These are phyloP conservation scores for Aspergillus sp. DNA, from an alignment of 2,329 filamentous ascomycete species.

Conservation along the genomic window DNA sequence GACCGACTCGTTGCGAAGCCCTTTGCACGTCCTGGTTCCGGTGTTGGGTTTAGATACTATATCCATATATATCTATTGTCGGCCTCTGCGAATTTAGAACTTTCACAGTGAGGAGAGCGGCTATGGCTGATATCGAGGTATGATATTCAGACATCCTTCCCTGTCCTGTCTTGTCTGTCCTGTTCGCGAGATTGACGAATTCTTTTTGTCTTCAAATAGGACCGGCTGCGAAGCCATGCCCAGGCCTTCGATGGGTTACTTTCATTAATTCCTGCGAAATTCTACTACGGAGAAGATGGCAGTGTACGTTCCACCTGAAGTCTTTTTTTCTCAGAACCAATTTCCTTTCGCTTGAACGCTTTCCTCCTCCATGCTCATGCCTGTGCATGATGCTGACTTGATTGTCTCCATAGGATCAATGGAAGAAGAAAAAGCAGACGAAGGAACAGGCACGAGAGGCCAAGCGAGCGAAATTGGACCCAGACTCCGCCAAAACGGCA, in stretches of 20 bases:
- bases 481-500: conserved; percentile 85
- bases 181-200: conserved; percentile 28
- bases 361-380: conserved; percentile 11
- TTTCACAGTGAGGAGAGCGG: conserved; percentile 13
- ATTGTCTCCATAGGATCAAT: conserved; percentile 72
- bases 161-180: conserved; percentile 12
- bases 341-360: conserved; percentile 21
- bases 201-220: conserved; percentile 39
- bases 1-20: conserved; percentile 22
- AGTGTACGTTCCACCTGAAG: conserved; percentile 64
- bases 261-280: conserved; percentile 85
- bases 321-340: conserved; percentile 17
- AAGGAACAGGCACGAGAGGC: conserved; percentile 84
- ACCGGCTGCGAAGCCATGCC: conserved; percentile 58
- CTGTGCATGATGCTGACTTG: conserved; percentile 21
- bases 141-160: conserved; percentile 24
- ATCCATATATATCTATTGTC: background rate
- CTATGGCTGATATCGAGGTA: conserved; percentile 49
- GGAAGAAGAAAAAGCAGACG: conserved; percentile 93
- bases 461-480: conserved; percentile 87
- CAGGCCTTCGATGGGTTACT: conserved; percentile 85
- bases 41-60: conserved; percentile 13
- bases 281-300: conserved; percentile 86
- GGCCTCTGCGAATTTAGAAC: background rate
- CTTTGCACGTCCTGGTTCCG: conserved; percentile 19